Evolutionary conservation across 1,284 basidiomycete genomes (phyloP), one percentile per base, ranked within the genome.

Genomic region (Boletus holoroseus): DNA sequence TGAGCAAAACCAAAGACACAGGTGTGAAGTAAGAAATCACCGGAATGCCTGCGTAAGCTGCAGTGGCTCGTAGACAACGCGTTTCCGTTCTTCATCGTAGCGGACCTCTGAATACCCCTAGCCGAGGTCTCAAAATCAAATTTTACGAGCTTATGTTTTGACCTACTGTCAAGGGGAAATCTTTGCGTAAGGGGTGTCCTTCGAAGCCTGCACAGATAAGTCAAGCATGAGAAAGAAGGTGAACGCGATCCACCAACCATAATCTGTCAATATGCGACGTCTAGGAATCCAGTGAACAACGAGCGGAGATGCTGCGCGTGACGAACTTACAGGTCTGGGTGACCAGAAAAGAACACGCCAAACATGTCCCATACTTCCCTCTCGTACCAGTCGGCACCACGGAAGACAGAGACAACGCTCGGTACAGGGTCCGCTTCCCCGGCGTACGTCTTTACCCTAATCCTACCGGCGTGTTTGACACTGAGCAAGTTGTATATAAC

Each of bases 21-120:
- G 47, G 36, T 30, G 37, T 4, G 31, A 50, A 28, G 40, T 15
- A 38, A 35, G 31, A 20, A 11, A 76, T 55, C 59, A 92, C 90
- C 95, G 83, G 85, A 96, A 99, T 38, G 95, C 95, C 72, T 99
- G 96, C 8, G 94, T 94, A 58, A 99, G 81, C 69, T 99, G 96
- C 50, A 99, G 76, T 26, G 96, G 96, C 70, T 99, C 96, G 63
- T 95, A 95, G 22, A 99, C 94, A 51, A 99, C 94, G 42, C 95
- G 91, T 76, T 99, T 99, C 69, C 91, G 86, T 75, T 97, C 95
- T 74, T 99, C 96, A 67, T 98, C 94, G 68, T 98, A 99, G 50
- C 96, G 85, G 44, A 99, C 82, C 72, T 99, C 96, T 9, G 93
- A 91, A 74, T 99, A 99, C 31, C 95, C 95, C 90, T 85, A 55